These are phyloP conservation scores for Sugiyamaella grinbergsii DNA, from an alignment of 1,139 yeast genomes.

Conservation along the genomic window DNA sequence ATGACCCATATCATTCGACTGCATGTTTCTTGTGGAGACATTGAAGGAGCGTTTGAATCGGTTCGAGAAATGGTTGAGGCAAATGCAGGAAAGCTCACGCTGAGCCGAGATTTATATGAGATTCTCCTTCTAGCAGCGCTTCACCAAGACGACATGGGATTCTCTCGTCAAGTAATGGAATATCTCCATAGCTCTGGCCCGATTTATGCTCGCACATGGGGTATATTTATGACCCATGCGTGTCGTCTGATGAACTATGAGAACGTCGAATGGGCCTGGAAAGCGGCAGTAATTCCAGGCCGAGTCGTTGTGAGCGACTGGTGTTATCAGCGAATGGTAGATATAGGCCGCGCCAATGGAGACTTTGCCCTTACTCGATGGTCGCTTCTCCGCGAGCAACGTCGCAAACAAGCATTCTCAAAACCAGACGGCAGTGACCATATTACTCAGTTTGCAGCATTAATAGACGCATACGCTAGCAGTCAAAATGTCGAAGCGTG, in stretches of 20 bases:
- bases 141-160: constrained; percentile 36
- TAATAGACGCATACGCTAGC: constrained; percentile 37
- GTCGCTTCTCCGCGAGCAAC: constrained; percentile 35
- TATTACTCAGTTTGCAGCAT: constrained; percentile 29
- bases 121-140: constrained; percentile 36
- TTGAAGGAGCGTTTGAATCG: constrained; percentile 34
- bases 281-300: constrained; percentile 39
- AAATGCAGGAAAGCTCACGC: constrained; percentile 26
- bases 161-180: constrained; percentile 36
- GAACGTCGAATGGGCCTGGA: constrained; percentile 38
- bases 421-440: constrained; percentile 18
- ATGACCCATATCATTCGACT: constrained; percentile 29
- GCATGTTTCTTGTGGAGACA: constrained; percentile 30
- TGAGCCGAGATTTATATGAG: constrained; percentile 35
- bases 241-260: constrained; percentile 33
- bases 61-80: constrained; percentile 33
- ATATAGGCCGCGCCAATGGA: constrained; percentile 34
- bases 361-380: constrained; percentile 37
- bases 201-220: constrained; percentile 42
- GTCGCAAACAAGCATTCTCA: constrained; percentile 21
- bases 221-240: constrained; percentile 37
- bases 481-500: constrained; percentile 26
- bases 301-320: constrained; percentile 38
- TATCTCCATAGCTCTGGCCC: constrained; percentile 29
- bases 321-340: constrained; percentile 35